phyloP scores from a whole-genome alignment of 805 yeast genomes.

The Kodamaea restingae region DNA sequence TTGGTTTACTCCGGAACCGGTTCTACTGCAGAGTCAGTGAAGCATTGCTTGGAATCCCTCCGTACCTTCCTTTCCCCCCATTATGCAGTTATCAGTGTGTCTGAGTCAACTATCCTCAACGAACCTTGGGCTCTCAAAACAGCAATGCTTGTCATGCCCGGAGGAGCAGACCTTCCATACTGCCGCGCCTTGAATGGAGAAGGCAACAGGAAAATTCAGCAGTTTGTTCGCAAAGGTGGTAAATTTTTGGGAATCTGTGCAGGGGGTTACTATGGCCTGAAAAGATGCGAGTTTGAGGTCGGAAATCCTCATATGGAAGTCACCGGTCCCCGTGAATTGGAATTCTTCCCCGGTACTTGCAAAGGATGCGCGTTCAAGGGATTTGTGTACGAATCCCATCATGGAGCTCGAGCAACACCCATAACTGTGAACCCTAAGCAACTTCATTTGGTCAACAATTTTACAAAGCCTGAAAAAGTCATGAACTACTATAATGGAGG shows the following conservation, averaged over 20 bases:
- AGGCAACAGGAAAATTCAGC: conserved; percentile 57
- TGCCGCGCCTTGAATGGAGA: conserved; percentile 68
- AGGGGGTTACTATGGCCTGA: conserved; percentile 84
- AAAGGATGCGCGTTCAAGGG: conserved; percentile 82
- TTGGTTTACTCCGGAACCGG: conserved; percentile 54
- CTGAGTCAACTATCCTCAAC: conserved; percentile 53
- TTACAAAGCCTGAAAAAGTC: conserved; percentile 18
- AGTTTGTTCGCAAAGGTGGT: conserved; percentile 77
- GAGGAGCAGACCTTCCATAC: conserved; percentile 93
- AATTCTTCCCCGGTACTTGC: conserved; percentile 75
- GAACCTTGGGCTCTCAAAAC: conserved; percentile 92
- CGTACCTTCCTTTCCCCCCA: conserved; percentile 74
- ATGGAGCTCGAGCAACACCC: conserved; percentile 63
- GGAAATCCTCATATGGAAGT: conserved; percentile 73
- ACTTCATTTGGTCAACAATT: conserved; percentile 22
- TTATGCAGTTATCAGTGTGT: conserved; percentile 78
- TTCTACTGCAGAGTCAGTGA: conserved; percentile 80
- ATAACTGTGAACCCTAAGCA: conserved; percentile 27
- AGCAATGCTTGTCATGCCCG: conserved; percentile 80
- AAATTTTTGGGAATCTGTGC: conserved; percentile 86
- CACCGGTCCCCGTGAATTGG: conserved; percentile 77
- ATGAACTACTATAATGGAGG: conserved; percentile 83
- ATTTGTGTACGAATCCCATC: conserved; percentile 70
- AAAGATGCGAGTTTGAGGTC: conserved; percentile 76
- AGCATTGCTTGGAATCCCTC: conserved; percentile 75